Conservation (phyloP, 2,329 filamentous ascomycete species). For the Colletotrichum magnum region DNA sequence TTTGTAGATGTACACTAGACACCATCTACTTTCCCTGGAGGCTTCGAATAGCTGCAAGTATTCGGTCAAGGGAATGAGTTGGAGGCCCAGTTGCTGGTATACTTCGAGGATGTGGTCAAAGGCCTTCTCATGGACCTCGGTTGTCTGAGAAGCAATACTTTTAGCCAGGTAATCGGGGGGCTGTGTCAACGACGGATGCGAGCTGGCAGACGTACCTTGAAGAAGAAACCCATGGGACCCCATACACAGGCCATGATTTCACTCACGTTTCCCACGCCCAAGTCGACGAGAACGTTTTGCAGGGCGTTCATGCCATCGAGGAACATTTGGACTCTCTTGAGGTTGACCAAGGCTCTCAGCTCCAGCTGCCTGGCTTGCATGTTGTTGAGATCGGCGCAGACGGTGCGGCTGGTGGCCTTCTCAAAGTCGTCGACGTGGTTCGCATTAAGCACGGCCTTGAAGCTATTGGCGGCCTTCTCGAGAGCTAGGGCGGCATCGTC, state of each 20-base stretch:
- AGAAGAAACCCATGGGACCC: constrained; percentile 47
- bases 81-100: constrained; percentile 27
- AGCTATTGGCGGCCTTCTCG: constrained; percentile 1
- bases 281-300: constrained; percentile 14
- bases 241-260: constrained; percentile 47
- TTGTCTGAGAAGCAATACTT: constrained; percentile 1
- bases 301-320: constrained; percentile 43
- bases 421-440: constrained; percentile 42
- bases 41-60: constrained; percentile 8
- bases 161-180: neutral
- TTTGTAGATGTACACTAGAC: constrained; percentile 30
- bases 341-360: constrained; percentile 47
- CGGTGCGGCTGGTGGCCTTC: constrained; percentile 37
- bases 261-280: constrained; percentile 1
- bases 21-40: neutral
- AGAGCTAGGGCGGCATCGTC: constrained; percentile 6
- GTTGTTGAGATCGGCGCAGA: constrained; percentile 43
- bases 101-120: constrained; percentile 40
- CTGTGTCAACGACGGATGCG: neutral
- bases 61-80: constrained; percentile 10
- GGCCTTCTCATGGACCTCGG: constrained; percentile 27
- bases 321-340: constrained; percentile 45
- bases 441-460: constrained; percentile 40
- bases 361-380: constrained; percentile 47
- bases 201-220: constrained; percentile 36